Conservation (phyloP, 2,329 filamentous ascomycete species). For the Fusarium fujikuroi region DNA sequence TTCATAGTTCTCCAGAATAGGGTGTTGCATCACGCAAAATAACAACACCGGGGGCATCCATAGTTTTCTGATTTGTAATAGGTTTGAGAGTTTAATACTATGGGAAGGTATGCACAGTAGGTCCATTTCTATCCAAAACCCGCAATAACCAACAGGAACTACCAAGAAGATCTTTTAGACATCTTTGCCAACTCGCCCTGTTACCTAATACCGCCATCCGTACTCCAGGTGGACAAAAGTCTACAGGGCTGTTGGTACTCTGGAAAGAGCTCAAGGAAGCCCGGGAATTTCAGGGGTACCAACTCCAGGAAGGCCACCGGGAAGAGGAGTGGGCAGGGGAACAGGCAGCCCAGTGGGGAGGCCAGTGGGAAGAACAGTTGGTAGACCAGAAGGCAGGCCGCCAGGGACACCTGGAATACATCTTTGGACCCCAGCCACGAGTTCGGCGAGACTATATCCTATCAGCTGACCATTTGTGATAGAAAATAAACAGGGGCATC, state of each 20-base stretch:
- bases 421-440: background rate
- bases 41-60: too few species aligned
- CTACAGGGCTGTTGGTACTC: rapidly evolving
- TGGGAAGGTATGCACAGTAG: background rate
- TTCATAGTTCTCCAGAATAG: too few species aligned
- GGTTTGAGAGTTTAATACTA: too few species aligned
- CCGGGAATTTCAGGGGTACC: background rate
- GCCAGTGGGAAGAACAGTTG: background rate
- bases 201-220: rapidly evolving
- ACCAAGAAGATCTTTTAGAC: rapidly evolving
- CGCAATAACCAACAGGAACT: rapidly evolving
- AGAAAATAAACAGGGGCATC: too few species aligned
- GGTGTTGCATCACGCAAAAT: too few species aligned
- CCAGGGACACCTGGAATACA: background rate
- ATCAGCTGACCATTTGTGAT: too few species aligned
- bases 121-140: rapidly evolving
- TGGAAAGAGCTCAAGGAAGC: background rate
- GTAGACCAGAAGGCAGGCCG: background rate
- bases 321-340: background rate
- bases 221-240: rapidly evolving
- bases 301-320: background rate
- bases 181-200: rapidly evolving
- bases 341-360: background rate
- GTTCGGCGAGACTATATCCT: background rate
- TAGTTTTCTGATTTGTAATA: too few species aligned